Conservation (phyloP, 345 rosid species). For the Lagerstroemia speciosa region DNA sequence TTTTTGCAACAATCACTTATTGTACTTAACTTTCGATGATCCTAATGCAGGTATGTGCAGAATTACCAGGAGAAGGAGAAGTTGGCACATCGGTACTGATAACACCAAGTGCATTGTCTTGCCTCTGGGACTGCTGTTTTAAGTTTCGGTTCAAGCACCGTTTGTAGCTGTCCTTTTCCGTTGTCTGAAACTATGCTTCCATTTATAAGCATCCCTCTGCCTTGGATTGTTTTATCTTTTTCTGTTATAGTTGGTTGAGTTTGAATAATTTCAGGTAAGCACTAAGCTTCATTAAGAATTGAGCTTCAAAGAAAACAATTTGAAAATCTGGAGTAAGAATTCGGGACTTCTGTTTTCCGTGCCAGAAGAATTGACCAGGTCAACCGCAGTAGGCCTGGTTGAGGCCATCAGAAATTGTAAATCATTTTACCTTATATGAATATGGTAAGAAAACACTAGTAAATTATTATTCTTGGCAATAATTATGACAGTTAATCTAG, state of each 20-base stretch:
- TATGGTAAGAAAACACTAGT: too few relatives aligned
- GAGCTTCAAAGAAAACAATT: not conserved
- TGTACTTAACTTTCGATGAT: not conserved
- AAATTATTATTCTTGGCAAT: too few relatives aligned
- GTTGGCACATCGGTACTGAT: conserved; percentile 46
- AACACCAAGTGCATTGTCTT: not conserved
- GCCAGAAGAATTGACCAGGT: not conserved
- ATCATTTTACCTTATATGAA: too few relatives aligned
- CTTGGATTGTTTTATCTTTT: not conserved
- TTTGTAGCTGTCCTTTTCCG: not conserved
- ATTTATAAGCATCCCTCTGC: not conserved
- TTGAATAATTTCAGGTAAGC: not conserved
- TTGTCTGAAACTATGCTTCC: not conserved
- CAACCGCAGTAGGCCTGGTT: too few relatives aligned
- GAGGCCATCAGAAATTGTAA: too few relatives aligned
- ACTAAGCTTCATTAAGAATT: not conserved
- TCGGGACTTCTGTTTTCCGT: not conserved
- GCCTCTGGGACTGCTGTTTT: too few relatives aligned
- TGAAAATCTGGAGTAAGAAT: not conserved
- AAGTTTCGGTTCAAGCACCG: not conserved
- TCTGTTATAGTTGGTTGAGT: not conserved
- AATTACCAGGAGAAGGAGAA: conserved; percentile 49
- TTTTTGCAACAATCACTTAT: not conserved
- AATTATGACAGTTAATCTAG: too few relatives aligned
- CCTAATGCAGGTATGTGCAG: conserved; percentile 44